Evolutionary conservation across 805 yeast genomes (phyloP).

Genomic region (Ogataea methylovora): DNA sequence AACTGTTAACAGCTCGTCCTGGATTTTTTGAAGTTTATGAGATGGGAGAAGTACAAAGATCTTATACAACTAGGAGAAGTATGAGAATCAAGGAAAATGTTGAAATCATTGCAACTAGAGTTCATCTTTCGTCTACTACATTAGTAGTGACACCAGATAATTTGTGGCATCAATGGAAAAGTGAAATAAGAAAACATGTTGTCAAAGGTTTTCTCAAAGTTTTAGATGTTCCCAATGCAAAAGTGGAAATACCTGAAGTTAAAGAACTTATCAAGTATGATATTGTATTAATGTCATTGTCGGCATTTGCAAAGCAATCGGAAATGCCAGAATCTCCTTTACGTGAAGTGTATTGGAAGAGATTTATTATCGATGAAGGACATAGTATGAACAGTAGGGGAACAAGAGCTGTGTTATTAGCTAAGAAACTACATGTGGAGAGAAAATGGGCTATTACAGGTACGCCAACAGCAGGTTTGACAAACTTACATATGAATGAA

Average conservation of each 20-base stretch:
- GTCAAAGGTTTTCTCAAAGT: slow-evolving; percentile 29
- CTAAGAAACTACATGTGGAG: slow-evolving; percentile 44
- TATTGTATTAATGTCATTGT: slow-evolving; percentile 41
- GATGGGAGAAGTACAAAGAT: not conserved
- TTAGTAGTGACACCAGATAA: slow-evolving; percentile 61
- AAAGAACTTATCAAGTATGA: slow-evolving; percentile 37
- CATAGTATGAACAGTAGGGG: slow-evolving; percentile 51
- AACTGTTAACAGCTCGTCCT: slow-evolving; percentile 28
- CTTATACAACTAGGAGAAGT: slow-evolving; percentile 5
- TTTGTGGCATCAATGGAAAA: slow-evolving; percentile 56
- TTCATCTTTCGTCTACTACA: slow-evolving; percentile 44
- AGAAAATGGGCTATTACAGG: slow-evolving; percentile 72
- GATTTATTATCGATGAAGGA: slow-evolving; percentile 71
- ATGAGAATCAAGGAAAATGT: slow-evolving; percentile 8
- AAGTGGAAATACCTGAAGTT: slow-evolving; percentile 21
- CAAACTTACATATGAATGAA: slow-evolving; percentile 42
- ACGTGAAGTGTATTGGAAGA: slow-evolving; percentile 49
- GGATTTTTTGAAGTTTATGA: slow-evolving; percentile 34
- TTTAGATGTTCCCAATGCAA: slow-evolving; percentile 18
- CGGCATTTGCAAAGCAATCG: slow-evolving; percentile 36
- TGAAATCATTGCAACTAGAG: slow-evolving; percentile 9
- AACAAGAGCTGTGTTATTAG: slow-evolving; percentile 41
- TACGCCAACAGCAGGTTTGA: slow-evolving; percentile 67
- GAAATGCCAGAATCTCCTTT: slow-evolving; percentile 29
- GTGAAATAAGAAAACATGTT: slow-evolving; percentile 52